Base-by-base conservation (phyloP, 2,329 filamentous ascomycete genomes). In the Botryotinia calthae region DNA sequence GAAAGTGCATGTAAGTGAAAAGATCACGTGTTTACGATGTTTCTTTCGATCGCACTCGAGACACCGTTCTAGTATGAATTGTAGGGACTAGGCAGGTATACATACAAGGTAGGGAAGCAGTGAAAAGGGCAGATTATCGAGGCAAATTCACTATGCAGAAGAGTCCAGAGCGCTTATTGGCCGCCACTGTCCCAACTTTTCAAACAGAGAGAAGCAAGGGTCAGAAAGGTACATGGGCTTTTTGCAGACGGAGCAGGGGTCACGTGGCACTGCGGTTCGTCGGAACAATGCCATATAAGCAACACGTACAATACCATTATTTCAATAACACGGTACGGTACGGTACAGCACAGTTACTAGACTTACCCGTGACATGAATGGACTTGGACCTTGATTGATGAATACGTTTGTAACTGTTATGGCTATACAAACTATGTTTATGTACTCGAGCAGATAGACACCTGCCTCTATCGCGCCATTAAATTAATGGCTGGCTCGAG, bases 161-260 rank as follows among this genome's bases (percentile, higher is more conserved):
- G 40, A 64, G n/a, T 37, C 20, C 8, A 7, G 42, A 25, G 63
- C 63, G 37, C 18, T 56, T 40, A 56, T 67, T 67, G 48, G 64
- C 37, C 14, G 22, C 64, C 44, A 37, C 44, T 6, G 22, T 31
- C 62, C 31, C 28, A 34, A 65, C 3, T 51, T 62, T 25, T n/a
- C 14, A n/a, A 40, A 62, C 34, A 37, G 59, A 62, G 44, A 22
- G 61, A 66, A 66, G 63, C 63, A 66, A 66, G 63, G 63, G 63
- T 37, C 22, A 37, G 34, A 61, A 25, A 61, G 58, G 31, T 61
- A 61, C 58, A 25, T 40, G 14, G 9, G 58, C 34, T 40, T 62
- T 62, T 62, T 25, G 34, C n/a, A 8, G 40, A n/a, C 22, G 6
- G 12, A 9, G 37, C n/a, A 2, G 7, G 2, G 16, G 6, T 56